phyloP scores from a whole-genome alignment of 2,329 filamentous ascomycete genomes.

The Pyrenochaeta sp. region DNA sequence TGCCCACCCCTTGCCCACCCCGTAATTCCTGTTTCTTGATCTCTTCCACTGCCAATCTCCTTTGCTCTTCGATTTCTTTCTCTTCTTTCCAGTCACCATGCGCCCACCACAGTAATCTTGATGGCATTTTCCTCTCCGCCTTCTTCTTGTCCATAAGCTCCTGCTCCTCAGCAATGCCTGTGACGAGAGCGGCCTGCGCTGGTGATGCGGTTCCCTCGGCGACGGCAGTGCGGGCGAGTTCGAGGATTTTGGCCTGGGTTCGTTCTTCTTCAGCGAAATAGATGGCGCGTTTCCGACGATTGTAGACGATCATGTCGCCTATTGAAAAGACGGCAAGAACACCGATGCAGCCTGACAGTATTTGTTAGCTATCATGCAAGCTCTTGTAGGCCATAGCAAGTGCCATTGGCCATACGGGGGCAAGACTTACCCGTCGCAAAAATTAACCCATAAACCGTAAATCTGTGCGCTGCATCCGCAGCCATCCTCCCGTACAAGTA shows the following conservation, averaged over 20 bases:
- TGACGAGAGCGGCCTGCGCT: conserved; percentile 61
- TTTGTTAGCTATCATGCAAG: conserved; percentile 13
- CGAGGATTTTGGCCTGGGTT: conserved; percentile 53
- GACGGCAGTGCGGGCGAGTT: conserved; percentile 55
- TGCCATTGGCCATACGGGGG: conserved; percentile 18
- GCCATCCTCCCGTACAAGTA: conserved; percentile 48
- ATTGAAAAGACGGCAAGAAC: conserved; percentile 71
- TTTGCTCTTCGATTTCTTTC: conserved; percentile 45
- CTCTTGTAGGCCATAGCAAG: not conserved
- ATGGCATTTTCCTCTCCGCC: conserved; percentile 41
- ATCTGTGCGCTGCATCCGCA: conserved; percentile 69
- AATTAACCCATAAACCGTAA: conserved; percentile 68
- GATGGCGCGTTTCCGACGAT: conserved; percentile 69
- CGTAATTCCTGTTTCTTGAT: conserved; percentile 39
- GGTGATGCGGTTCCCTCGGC: conserved; percentile 56
- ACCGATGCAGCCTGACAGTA: conserved; percentile 62
- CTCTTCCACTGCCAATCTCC: conserved; percentile 41
- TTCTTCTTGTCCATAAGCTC: conserved; percentile 55
- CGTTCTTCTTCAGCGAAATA: conserved; percentile 65
- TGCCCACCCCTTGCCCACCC: conserved; percentile 26
- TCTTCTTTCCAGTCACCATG: conserved; percentile 51
- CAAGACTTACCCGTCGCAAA: conserved; percentile 64
- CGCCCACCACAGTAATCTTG: conserved; percentile 45
- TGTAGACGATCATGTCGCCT: conserved; percentile 72
- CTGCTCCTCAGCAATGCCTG: conserved; percentile 69